A percentile compares a stretch with the other conserved stretches of the same genome.
These are phyloP conservation scores for Coemansia sp. DNA, from an alignment of 192 early-diverging fungal species.

Conservation along the genomic window DNA sequence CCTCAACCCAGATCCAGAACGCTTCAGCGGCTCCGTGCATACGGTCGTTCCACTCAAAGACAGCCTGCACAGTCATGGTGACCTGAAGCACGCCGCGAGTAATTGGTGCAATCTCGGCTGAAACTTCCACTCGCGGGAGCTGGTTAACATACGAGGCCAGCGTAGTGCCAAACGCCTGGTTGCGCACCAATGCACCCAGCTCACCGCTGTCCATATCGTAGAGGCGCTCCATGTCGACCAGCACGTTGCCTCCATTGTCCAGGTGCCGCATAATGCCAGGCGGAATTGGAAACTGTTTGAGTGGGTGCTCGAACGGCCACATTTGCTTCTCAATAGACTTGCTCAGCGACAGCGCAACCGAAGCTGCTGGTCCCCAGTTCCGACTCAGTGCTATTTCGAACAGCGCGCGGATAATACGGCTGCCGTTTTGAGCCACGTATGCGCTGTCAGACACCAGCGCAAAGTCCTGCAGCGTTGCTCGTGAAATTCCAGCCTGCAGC, in stretches of 20 bases:
- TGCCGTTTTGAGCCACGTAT: conserved; percentile 94
- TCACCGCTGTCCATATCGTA: conserved; percentile 84
- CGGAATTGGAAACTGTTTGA: conserved; percentile 78
- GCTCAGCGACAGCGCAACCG: conserved; percentile 77
- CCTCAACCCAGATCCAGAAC: conserved; percentile 98
- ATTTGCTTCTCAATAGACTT: conserved; percentile 84
- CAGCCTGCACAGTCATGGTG: conserved; percentile 74
- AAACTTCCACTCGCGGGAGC: conserved; percentile 80
- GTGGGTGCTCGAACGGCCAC: conserved; percentile 91
- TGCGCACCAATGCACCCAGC: conserved; percentile 82
- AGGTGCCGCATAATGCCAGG: conserved; percentile 73
- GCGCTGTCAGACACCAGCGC: conserved; percentile 89
- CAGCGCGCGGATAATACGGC: conserved; percentile 88
- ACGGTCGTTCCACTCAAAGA: conserved; percentile 94
- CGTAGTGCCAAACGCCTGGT: conserved; percentile 74
- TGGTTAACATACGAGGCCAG: conserved; percentile 76
- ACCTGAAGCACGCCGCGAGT: conserved; percentile 89
- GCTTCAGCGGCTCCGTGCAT: conserved; percentile 88
- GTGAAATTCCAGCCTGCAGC: conserved; percentile 84
- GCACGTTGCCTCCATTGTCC: conserved; percentile 19
- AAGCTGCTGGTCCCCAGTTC: conserved; percentile 82
- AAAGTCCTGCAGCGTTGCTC: conserved; percentile 83
- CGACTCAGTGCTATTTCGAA: conserved; percentile 94
- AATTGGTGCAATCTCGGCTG: conserved; percentile 85
- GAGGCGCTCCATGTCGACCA: conserved; percentile 63